Base-by-base conservation (phyloP, 2,329 filamentous ascomycete species). In the Gnomoniopsis smithogilvyi region DNA sequence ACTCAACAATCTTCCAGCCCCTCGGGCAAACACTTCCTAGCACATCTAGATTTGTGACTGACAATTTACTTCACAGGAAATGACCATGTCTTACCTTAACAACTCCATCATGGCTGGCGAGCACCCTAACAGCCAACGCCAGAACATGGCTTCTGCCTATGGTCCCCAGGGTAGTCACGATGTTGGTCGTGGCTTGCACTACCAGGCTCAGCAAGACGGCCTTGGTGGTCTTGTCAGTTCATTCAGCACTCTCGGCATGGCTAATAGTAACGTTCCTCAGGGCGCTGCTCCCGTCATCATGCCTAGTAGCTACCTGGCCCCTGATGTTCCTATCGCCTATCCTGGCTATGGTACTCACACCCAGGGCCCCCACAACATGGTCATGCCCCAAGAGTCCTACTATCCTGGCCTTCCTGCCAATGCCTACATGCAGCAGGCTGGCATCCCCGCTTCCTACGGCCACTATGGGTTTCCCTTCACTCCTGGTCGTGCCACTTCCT, bases 381-480 rank as follows among this genome's bases (percentile, higher is more conserved):
- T 53, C 14, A 56, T 62, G 45, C 26, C 58, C 34, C 62, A 64
- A 14, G 70, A 70, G 56, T 67, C 69, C 51, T 59, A 69, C 21
- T 72, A 65, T 55, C 61, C 64, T 15, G 52, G 64, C 4, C 65
- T 65, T 46, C 34, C 63, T 3, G 62, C 68, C 10, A 56, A 64
- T 12, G 60, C 64, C 8, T 71, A 66, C 51, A 60, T 67, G 46
- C 67, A 63, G 50, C 74, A 66, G 6, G 47, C 62, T 15, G 61
- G 65, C 17, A 43, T 62, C n/a, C 48, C 62, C 43, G 62, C 62
- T 26, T 62, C 63, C 45, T 70, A 67, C 67, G 69, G 66, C 59
- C 64, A 65, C 63, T 66, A 72, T 11, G 69, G 80, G 45, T 68
- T 82, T 66, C 81, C 82, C 3, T 82, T 77, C 67, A 83, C 81